phyloP scores from a whole-genome alignment of 768 basidiomycete species.

The Pisolithus microcarpus region DNA sequence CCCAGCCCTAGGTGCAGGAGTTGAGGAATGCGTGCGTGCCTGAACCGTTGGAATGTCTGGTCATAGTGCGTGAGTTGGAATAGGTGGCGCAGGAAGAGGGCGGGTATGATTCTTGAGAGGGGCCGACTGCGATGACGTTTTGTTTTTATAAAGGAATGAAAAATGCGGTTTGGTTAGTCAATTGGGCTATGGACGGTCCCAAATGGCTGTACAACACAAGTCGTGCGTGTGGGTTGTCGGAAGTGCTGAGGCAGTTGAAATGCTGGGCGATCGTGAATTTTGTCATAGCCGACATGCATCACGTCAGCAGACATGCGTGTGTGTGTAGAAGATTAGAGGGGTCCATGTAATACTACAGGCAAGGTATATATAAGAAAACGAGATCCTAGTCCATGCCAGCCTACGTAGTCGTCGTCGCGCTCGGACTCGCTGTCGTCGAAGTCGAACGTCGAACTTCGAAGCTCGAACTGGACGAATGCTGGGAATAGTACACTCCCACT shows the following conservation, averaged over 20 bases:
- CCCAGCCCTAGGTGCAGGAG: slow-evolving; percentile 26
- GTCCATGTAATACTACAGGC: not conserved
- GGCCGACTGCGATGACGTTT: too few relatives aligned
- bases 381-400: not conserved
- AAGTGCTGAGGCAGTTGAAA: too few relatives aligned
- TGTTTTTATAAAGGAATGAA: too few relatives aligned
- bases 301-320: not conserved
- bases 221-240: too few relatives aligned
- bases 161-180: too few relatives aligned
- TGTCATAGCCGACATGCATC: not conserved
- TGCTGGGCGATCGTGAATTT: not conserved
- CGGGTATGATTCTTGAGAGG: too few relatives aligned
- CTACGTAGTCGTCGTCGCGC: not conserved
- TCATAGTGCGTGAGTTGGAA: slow-evolving; percentile 10
- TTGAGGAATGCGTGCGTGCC: slow-evolving; percentile 1
- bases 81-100: not conserved
- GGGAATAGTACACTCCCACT: slow-evolving; percentile 22
- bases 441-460: slow-evolving; percentile 2
- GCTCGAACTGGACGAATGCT: slow-evolving; percentile 4
- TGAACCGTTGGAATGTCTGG: slow-evolving; percentile 19
- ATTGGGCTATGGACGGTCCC: too few relatives aligned
- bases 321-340: not conserved
- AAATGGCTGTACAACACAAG: too few relatives aligned
- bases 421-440: not conserved
- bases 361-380: too few relatives aligned